phyloP scores from a whole-genome alignment of 1,139 yeast species.

The Kurtzmaniella natalensis region DNA sequence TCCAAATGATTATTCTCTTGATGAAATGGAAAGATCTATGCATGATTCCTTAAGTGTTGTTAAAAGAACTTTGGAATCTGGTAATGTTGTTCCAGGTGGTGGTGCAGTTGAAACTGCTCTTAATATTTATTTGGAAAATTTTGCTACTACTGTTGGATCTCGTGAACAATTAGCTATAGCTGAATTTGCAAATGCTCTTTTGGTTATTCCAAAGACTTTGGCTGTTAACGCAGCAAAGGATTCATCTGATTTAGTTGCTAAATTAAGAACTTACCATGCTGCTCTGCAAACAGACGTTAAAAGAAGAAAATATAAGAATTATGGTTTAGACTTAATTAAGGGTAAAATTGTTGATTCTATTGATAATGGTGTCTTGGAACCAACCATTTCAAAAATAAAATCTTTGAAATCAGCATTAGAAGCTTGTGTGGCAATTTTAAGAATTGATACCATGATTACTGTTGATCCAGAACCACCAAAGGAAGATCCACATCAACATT shows the following conservation, averaged over 20 bases:
- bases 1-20: constrained; percentile 91
- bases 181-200: constrained; percentile 87
- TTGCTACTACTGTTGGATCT: constrained; percentile 96
- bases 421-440: constrained; percentile 94
- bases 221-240: constrained; percentile 98
- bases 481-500: constrained; percentile 82
- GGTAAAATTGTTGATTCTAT: constrained; percentile 91
- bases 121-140: constrained; percentile 90
- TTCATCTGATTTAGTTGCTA: constrained; percentile 89
- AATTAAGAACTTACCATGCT: constrained; percentile 93
- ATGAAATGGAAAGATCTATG: constrained; percentile 96
- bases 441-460: constrained; percentile 97
- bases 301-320: constrained; percentile 80
- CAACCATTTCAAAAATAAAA: constrained; percentile 88
- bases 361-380: constrained; percentile 86
- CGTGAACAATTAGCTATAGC: constrained; percentile 98
- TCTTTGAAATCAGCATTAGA: constrained; percentile 93
- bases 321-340: constrained; percentile 85
- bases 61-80: constrained; percentile 93
- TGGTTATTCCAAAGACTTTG: constrained; percentile 92
- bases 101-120: constrained; percentile 98
- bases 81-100: constrained; percentile 96
- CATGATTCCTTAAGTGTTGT: constrained; percentile 95
- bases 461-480: constrained; percentile 94
- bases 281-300: constrained; percentile 82